These are phyloP conservation scores for Didymosphaeria variabile DNA, from an alignment of 2,329 filamentous ascomycete genomes.

Conservation along the genomic window DNA sequence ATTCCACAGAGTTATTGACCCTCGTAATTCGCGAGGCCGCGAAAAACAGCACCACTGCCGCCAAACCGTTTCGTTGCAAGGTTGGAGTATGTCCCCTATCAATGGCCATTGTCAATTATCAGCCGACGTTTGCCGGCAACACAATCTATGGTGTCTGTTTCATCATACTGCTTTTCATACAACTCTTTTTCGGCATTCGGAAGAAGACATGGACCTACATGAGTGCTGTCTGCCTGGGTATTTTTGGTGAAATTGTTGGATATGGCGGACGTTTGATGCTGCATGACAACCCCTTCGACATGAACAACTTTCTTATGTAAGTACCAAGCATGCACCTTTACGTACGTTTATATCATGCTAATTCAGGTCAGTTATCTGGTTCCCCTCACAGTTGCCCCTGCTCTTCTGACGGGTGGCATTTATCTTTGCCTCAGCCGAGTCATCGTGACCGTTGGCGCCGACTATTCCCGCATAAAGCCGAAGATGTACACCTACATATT, in stretches of 20 bases:
- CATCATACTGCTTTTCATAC: constrained; percentile 55
- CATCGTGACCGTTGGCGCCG: constrained; percentile 59
- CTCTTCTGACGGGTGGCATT: constrained; percentile 62
- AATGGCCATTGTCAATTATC: constrained; percentile 60
- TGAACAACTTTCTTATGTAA: constrained; percentile 61
- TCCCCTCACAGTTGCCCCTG: constrained; percentile 64
- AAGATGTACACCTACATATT: constrained; percentile 65
- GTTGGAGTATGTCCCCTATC: constrained; percentile 53
- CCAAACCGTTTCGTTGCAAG: neutral
- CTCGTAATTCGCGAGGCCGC: constrained; percentile 4
- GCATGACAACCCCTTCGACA: constrained; percentile 61
- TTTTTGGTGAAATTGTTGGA: constrained; percentile 62
- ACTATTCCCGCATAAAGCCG: constrained; percentile 35
- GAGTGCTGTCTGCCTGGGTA: constrained; percentile 55
- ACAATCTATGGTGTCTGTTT: constrained; percentile 61
- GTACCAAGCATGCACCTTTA: constrained; percentile 15
- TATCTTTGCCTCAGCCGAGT: constrained; percentile 65
- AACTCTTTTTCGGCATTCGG: constrained; percentile 58
- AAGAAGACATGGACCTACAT: constrained; percentile 64
- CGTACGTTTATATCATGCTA: constrained; percentile 11
- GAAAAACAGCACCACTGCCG: neutral
- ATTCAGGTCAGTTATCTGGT: constrained; percentile 58
- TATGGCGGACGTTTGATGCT: constrained; percentile 64
- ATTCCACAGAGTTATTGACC: neutral
- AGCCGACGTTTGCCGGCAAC: constrained; percentile 61